Base-by-base conservation (phyloP, 768 basidiomycete species). In the Cystoderma amianthinum region DNA sequence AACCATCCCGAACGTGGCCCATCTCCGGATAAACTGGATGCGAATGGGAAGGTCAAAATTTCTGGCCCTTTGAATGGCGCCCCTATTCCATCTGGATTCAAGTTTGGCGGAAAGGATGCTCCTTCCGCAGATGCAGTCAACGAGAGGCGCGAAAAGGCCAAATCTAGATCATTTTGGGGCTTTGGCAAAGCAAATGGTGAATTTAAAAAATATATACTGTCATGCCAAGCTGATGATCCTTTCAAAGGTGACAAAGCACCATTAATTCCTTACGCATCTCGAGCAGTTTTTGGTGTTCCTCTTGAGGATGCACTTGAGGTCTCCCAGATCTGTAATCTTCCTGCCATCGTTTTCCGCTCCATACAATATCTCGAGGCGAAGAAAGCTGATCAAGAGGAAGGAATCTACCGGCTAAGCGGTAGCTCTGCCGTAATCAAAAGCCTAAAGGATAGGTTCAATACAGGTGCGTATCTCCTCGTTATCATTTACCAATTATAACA, bases 361-460 rank as follows among this genome's bases (percentile, higher is more conserved):
- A 94, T 99, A 49, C 84, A 96, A 56, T 99, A 95, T 63, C 69
- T 99, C 42, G 91, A 98, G 66, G 77, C 80, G 15, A 94, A 94
- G 68, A 77, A 88, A 58, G 95, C 96, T 16, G 90, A 97, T 46
- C 81, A 88, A 50, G 96, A 99, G 56, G 96, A 99, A 62, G 96
- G 96, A 23, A 95, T 99, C 45, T 99, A 97, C 64, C 82, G 96
- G 44, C 65, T 99, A 45, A 93, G 87, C 56, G 94, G 94, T 17
- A 93, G 90, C 59, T 89, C 91, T 48, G 87, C 92, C 23, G 92
- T 95, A 43, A 93, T 98, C 68, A 96, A 96, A 67, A 78, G 69
- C 39, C 69, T 99, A 33, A 91, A 85, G 56, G 96, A 98, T 57
- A 78, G 82, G 45, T 99, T 98, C 67, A 97, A 99, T 56, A 59